These are phyloP conservation scores for Babesia bovis DNA, from an alignment of 169 alveolate genomes.

Conservation along the genomic window DNA sequence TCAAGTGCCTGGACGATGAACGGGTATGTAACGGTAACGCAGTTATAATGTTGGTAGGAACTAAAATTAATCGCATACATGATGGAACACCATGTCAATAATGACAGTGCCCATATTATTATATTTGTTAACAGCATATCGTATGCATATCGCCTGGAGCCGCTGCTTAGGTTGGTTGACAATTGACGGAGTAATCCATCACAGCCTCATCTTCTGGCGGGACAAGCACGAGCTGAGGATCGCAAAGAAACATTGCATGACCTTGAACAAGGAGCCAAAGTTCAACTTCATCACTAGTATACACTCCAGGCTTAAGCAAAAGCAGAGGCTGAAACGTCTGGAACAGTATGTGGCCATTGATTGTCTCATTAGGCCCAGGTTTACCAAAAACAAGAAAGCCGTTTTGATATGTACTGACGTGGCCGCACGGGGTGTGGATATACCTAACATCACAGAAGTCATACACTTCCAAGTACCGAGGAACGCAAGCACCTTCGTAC, in stretches of 20 bases:
- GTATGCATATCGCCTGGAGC: conserved; percentile 63
- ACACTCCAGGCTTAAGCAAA: conserved; percentile 65
- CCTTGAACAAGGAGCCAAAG: conserved; percentile 36
- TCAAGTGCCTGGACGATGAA: conserved; percentile 48
- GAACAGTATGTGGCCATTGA: conserved; percentile 38
- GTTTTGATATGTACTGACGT: conserved; percentile 92
- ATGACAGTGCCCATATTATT: conserved; percentile 25
- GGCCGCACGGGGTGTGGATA: conserved; percentile 92
- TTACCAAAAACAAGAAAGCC: conserved; percentile 46
- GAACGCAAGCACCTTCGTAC: conserved; percentile 87
- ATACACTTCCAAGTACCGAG: conserved; percentile 91
- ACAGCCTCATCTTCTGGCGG: conserved; percentile 60
- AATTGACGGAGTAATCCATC: not conserved
- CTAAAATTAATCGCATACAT: conserved; percentile 50
- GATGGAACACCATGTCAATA: conserved; percentile 40
- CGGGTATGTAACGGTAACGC: conserved; percentile 1
- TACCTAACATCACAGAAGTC: conserved; percentile 87
- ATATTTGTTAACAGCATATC: conserved; percentile 62
- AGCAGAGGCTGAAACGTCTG: conserved; percentile 55
- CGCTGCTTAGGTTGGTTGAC: conserved; percentile 45
- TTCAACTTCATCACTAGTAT: conserved; percentile 53
- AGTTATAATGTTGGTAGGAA: conserved; percentile 19
- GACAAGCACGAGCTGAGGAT: conserved; percentile 59
- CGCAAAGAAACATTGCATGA: conserved; percentile 54
- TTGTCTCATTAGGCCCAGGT: conserved; percentile 15